Evolutionary conservation across 2,329 filamentous ascomycete species (phyloP).

Genomic region (Drechslera avenae): DNA sequence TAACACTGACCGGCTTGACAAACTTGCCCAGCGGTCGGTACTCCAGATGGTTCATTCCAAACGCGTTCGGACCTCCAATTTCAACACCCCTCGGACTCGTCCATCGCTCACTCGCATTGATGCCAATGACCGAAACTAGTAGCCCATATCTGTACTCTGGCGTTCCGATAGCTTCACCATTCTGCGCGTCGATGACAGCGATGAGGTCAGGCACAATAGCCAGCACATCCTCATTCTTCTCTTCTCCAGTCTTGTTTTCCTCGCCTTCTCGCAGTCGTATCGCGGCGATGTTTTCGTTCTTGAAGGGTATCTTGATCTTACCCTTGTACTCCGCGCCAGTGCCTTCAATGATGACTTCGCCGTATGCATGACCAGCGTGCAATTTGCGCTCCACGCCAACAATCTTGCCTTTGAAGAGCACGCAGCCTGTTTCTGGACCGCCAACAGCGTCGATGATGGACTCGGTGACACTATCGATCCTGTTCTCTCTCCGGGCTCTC

Average conservation of each 20-base stretch:
- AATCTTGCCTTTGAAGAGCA: constrained; percentile 55
- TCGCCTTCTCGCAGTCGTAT: constrained; percentile 35
- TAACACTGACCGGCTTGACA: constrained; percentile 60
- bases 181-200: constrained; percentile 55
- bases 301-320: constrained; percentile 69
- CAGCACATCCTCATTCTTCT: constrained; percentile 49
- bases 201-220: constrained; percentile 59
- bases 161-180: constrained; percentile 57
- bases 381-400: constrained; percentile 51
- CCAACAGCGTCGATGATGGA: constrained; percentile 52
- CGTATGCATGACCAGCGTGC: constrained; percentile 51
- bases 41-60: constrained; percentile 55
- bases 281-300: constrained; percentile 75
- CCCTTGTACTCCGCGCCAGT: constrained; percentile 45
- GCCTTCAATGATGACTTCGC: constrained; percentile 50
- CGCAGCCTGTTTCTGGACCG: constrained; percentile 42
- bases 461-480: constrained; percentile 46
- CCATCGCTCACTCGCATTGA: constrained; percentile 61
- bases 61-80: constrained; percentile 57
- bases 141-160: constrained; percentile 62
- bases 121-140: constrained; percentile 59
- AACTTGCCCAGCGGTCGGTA: constrained; percentile 60
- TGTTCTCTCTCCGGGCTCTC: constrained; percentile 42
- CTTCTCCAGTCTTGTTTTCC: constrained; percentile 34
- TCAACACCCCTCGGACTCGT: constrained; percentile 56